Conservation (phyloP, 2,329 filamentous ascomycete genomes). For the Penicillium brevicompactum region DNA sequence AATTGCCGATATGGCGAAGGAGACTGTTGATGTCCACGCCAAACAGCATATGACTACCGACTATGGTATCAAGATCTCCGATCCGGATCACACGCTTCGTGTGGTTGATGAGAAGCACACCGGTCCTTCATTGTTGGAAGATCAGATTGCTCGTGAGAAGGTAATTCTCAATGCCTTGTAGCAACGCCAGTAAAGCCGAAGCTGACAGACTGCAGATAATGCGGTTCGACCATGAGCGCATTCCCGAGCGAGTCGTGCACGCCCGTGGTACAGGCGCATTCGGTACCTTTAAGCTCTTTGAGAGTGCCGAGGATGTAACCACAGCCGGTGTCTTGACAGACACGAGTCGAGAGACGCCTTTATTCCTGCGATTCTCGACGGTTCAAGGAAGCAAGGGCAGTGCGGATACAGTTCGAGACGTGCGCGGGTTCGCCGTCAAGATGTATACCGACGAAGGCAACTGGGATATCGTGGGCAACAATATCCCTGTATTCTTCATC, state of each 20-base stretch:
- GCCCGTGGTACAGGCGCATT: slow-evolving; percentile 67
- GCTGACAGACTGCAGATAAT: slow-evolving; percentile 38
- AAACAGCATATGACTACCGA: slow-evolving; percentile 71
- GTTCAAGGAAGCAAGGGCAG: slow-evolving; percentile 74
- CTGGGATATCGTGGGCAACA: slow-evolving; percentile 42
- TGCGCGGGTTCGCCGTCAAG: slow-evolving; percentile 54
- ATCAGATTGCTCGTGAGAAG: slow-evolving; percentile 73
- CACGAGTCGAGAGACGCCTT: slow-evolving; percentile 63
- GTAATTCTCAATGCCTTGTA: slow-evolving; percentile 41
- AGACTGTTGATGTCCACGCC: slow-evolving; percentile 61
- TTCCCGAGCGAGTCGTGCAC: slow-evolving; percentile 69
- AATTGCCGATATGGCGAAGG: slow-evolving; percentile 60
- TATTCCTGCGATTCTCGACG: slow-evolving; percentile 77
- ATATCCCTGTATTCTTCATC: slow-evolving; percentile 47
- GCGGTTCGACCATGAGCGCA: slow-evolving; percentile 75
- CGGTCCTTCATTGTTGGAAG: slow-evolving; percentile 71
- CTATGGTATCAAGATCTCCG: slow-evolving; percentile 71
- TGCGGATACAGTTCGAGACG: slow-evolving; percentile 58
- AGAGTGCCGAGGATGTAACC: slow-evolving; percentile 65
- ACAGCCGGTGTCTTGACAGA: slow-evolving; percentile 67
- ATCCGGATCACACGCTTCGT: slow-evolving; percentile 77
- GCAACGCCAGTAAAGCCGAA: background rate
- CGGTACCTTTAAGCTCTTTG: slow-evolving; percentile 66
- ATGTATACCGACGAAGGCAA: slow-evolving; percentile 57
- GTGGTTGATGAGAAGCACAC: slow-evolving; percentile 63